Conservation (phyloP, 768 basidiomycete genomes). For the Mycena kentingensis region DNA sequence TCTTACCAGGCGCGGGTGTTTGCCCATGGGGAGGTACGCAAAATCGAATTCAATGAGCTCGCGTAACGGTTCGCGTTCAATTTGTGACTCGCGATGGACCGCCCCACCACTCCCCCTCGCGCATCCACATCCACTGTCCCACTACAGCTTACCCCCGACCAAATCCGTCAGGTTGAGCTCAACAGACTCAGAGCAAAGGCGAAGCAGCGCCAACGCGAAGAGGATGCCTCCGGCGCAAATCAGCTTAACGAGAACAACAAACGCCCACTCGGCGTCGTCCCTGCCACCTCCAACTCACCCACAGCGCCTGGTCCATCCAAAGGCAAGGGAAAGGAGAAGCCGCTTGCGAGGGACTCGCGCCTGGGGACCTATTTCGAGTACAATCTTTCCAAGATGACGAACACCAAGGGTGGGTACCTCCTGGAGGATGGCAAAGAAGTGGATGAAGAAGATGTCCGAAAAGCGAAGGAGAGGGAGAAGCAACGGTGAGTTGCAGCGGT, state of each 20-base stretch:
- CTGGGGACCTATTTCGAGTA: constrained; percentile 95
- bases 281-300: constrained; percentile 62
- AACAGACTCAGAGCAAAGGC: constrained; percentile 61
- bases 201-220: constrained; percentile 66
- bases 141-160: background rate
- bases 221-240: constrained; percentile 48
- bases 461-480: constrained; percentile 75
- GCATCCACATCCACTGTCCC: background rate
- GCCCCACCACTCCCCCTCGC: background rate
- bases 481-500: constrained; percentile 77
- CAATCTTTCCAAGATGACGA: constrained; percentile 95
- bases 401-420: constrained; percentile 94
- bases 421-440: constrained; percentile 85
- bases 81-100: too few relatives aligned
- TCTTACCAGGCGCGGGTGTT: too few relatives aligned
- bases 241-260: constrained; percentile 69
- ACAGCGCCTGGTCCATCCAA: constrained; percentile 55
- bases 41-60: too few relatives aligned
- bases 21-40: too few relatives aligned
- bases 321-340: constrained; percentile 37
- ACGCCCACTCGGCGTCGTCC: constrained; percentile 61
- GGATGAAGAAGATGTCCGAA: constrained; percentile 78
- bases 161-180: background rate
- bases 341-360: constrained; percentile 72
- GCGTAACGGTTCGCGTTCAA: too few relatives aligned